phyloP scores from a whole-genome alignment of 352 stramenopile genomes.

The Phytophthora colocasiae region DNA sequence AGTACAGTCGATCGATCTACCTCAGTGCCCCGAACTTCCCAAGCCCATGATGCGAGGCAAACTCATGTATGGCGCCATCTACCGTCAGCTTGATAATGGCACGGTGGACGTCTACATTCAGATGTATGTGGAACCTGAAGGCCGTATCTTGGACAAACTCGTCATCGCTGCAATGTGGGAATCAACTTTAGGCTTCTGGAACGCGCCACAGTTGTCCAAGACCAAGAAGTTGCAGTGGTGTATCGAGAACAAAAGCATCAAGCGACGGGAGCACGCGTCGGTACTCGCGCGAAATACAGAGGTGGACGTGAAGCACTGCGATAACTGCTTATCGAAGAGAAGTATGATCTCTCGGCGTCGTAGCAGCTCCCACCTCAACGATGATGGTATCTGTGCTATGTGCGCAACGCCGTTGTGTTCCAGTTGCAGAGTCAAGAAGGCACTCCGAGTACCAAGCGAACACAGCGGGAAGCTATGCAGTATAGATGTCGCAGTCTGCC shows the following conservation, averaged over 20 bases:
- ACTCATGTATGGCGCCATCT: slow-evolving; percentile 12
- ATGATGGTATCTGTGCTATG: slow-evolving; percentile 10
- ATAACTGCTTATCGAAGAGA: slow-evolving; percentile 8
- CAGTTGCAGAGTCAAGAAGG: slow-evolving; percentile 14
- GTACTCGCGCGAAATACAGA: not conserved
- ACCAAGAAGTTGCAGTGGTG: slow-evolving; percentile 24
- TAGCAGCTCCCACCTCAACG: slow-evolving; percentile 3
- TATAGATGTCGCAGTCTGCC: slow-evolving; percentile 11
- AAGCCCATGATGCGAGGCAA: slow-evolving; percentile 18
- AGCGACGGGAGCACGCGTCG: slow-evolving; percentile 4
- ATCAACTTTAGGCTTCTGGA: slow-evolving; percentile 13
- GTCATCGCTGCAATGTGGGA: slow-evolving; percentile 12
- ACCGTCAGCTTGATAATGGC: slow-evolving; percentile 10
- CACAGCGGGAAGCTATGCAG: slow-evolving; percentile 7
- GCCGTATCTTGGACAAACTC: slow-evolving; percentile 10
- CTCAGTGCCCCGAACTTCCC: slow-evolving; percentile 10
- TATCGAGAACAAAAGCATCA: slow-evolving; percentile 15
- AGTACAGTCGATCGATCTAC: slow-evolving; percentile 50
- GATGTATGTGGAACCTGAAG: slow-evolving; percentile 13
- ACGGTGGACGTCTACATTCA: slow-evolving; percentile 21
- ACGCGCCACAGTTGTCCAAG: slow-evolving; percentile 2
- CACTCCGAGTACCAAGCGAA: slow-evolving; percentile 6
- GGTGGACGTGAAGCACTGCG: not conserved
- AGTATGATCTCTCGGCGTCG: slow-evolving; percentile 8
- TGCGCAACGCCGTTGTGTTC: slow-evolving; percentile 10